Evolutionary conservation across 83 land plant species (phyloP).

Genomic region (Isoetes engelmannii): DNA sequence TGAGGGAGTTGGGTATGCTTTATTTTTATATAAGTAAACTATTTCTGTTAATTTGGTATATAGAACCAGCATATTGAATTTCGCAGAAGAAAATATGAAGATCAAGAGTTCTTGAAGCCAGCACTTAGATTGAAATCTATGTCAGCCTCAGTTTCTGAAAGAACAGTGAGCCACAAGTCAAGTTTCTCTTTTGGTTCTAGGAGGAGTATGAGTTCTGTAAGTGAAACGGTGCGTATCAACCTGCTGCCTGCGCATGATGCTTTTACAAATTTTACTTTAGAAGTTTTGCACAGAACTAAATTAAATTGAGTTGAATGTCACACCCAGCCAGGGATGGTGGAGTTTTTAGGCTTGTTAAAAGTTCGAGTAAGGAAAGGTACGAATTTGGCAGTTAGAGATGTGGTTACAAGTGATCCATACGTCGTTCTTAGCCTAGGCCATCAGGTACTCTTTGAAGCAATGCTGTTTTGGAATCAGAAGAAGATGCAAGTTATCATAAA

Average conservation of each 20-base stretch:
- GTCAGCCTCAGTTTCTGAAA: background rate
- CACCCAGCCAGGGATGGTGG: constrained; percentile 6
- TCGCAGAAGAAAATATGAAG: constrained; percentile 76
- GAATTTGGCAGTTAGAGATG: constrained; percentile 9
- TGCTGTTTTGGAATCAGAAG: background rate
- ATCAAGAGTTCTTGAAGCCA: constrained; percentile 87
- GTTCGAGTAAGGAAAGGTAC: constrained; percentile 13
- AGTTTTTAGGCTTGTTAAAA: constrained; percentile 12
- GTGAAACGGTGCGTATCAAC: too few relatives aligned
- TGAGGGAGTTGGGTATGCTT: too few relatives aligned
- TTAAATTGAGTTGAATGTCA: background rate
- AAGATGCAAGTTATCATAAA: too few relatives aligned
- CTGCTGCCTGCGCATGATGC: too few relatives aligned
- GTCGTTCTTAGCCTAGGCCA: constrained; percentile 10
- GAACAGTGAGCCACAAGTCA: too few relatives aligned
- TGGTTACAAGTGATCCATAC: constrained; percentile 11
- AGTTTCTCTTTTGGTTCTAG: too few relatives aligned
- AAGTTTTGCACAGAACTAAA: too few relatives aligned
- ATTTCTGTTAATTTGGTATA: too few relatives aligned
- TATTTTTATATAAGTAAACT: too few relatives aligned
- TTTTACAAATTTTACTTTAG: too few relatives aligned
- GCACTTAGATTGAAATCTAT: constrained; percentile 44
- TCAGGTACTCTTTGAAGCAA: constrained; percentile 3
- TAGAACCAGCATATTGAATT: background rate
- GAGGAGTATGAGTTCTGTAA: too few relatives aligned